Conservation (phyloP, 2,329 filamentous ascomycete species). For the Aspergillus pseudonomiae region DNA sequence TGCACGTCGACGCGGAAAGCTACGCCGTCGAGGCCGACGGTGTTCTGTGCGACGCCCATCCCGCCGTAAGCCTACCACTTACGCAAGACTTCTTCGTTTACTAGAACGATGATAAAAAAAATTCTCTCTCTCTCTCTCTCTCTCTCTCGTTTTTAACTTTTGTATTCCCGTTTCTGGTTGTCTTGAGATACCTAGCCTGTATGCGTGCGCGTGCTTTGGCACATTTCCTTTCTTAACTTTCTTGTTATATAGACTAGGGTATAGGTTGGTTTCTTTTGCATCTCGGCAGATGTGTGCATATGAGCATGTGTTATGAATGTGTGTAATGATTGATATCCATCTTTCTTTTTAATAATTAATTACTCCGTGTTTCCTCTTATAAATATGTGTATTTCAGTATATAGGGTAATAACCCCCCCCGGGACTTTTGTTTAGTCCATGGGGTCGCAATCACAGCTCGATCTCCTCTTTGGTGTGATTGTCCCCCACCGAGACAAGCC, state of each 20-base stretch:
- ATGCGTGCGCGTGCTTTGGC: background rate
- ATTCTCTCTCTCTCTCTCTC: background rate
- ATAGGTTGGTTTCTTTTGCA: conserved; percentile 1
- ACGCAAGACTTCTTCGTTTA: conserved; percentile 58
- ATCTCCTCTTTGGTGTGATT: conserved; percentile 47
- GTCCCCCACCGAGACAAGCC: conserved; percentile 47
- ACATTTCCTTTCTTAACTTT: conserved; percentile 6
- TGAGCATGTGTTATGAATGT: background rate
- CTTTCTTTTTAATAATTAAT: background rate
- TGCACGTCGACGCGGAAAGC: conserved; percentile 89
- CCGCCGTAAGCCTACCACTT: conserved; percentile 71
- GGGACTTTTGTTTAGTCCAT: background rate
- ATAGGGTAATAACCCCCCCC: no score
- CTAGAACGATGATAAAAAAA: conserved; percentile 7
- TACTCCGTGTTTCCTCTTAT: background rate
- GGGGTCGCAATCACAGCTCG: conserved; percentile 39
- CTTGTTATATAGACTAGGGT: conserved; percentile 7
- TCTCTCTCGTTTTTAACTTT: background rate
- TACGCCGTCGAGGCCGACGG: conserved; percentile 89
- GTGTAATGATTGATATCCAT: conserved; percentile 1
- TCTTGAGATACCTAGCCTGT: conserved; percentile 1
- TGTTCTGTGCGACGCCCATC: conserved; percentile 70
- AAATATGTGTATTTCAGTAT: background rate
- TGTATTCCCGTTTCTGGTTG: background rate
- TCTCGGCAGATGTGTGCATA: background rate